A percentile compares a stretch with the other conserved stretches of the same genome.
These are phyloP conservation scores for Hirsutella minnesotensis DNA, from an alignment of 2,329 filamentous ascomycete genomes.

Conservation along the genomic window DNA sequence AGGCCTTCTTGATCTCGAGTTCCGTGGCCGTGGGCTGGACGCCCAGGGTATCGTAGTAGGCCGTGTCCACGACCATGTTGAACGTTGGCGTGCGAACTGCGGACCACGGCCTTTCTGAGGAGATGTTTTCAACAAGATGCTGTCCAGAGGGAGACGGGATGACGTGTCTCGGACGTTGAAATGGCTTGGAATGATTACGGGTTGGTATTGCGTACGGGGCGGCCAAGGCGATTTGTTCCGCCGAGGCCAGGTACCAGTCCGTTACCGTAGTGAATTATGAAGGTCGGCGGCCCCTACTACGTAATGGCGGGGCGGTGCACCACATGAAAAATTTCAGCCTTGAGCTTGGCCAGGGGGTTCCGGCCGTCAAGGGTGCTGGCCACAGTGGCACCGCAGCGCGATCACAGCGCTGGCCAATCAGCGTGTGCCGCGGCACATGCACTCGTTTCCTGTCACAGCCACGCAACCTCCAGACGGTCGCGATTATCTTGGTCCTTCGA, in stretches of 20 bases:
- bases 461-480: too few relatives aligned
- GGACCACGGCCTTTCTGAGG: not conserved
- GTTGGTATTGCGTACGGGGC: not conserved
- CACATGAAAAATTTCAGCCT: not conserved
- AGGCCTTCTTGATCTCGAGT: conserved; percentile 94
- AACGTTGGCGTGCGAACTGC: conserved; percentile 1
- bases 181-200: not conserved
- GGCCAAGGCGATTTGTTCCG: not conserved
- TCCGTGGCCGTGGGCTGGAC: conserved; percentile 77
- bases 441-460: too few relatives aligned
- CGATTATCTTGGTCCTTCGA: too few relatives aligned
- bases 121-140: not conserved
- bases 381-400: too few relatives aligned
- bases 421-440: too few relatives aligned
- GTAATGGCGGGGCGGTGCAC: conserved; percentile 25
- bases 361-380: not conserved
- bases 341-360: not conserved
- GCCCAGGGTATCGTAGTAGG: conserved; percentile 79
- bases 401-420: too few relatives aligned
- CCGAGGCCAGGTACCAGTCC: not conserved
- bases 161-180: not conserved
- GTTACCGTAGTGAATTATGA: not conserved
- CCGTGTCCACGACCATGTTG: conserved; percentile 76
- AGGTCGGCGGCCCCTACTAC: conserved; percentile 13
- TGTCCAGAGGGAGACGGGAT: not conserved